Base-by-base conservation (phyloP, 306 rosid species). In the Citrullus amarus region DNA sequence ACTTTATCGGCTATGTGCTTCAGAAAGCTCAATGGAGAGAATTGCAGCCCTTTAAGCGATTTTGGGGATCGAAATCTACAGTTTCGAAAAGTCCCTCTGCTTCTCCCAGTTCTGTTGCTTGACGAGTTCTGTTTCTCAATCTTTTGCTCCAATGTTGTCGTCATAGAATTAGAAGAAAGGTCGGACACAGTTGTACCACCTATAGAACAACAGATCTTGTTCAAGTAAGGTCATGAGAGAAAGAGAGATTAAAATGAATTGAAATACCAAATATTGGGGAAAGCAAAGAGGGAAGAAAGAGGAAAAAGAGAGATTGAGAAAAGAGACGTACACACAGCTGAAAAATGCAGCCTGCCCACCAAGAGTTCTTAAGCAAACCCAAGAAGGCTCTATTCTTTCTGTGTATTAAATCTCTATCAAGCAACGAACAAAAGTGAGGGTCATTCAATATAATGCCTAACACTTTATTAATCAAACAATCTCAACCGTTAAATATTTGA, bases 1-100 rank as follows among this genome's bases (percentile, higher is more conserved):
- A 89, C 83, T 82, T 84, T 85, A 16, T 84, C 90, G 1, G 96
- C 90, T 58, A 90, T 51, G 61, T 81, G 87, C 84, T 90, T 93
- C 69, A 93, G 86, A 50, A 88, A 75, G 71, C 85, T 83, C 76
- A 85, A 48, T 2, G 87, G 86, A 32, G 84, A 82, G 41, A 83
- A 63, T 13, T 83, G 80, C 56, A 79, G 66, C 66, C 72, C 25
- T 77, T 84, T 81, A 51, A 85, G 85, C 65, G 83, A 74, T 77
- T 53, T 53, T 1, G 54, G 54, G 54, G 54, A 48, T 12, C 82
- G 82, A 63, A 87, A 85, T 43, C 79, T 75, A 81, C 79, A 50
- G 46, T 62, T 80, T 14, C 22, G 83, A 8, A 62, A 39, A 59
- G 36, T 39, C 59, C 73, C 77, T n/a, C 60, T 63, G 69, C 67